phyloP scores from a whole-genome alignment of 2,329 filamentous ascomycete genomes.

The Colletotrichum paranaense region DNA sequence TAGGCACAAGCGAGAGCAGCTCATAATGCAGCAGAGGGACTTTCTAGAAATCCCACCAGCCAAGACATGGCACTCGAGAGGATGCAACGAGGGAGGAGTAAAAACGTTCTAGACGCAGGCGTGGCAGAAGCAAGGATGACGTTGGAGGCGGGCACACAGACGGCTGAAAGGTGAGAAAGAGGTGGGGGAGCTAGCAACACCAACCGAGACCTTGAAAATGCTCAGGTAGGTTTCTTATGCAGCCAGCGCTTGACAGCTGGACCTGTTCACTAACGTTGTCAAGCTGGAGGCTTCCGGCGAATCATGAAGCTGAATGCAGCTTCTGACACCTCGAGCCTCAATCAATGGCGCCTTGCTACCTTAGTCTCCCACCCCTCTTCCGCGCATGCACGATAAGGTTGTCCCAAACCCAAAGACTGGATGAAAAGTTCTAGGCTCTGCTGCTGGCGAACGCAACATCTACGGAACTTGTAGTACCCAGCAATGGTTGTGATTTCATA shows the following conservation, averaged over 20 bases:
- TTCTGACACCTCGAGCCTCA: neutral
- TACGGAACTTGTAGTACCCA: neutral
- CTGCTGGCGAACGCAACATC: no score
- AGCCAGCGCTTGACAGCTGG: constrained; percentile 21
- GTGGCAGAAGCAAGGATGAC: constrained; percentile 14
- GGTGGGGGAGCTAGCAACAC: neutral
- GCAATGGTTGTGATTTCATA: neutral
- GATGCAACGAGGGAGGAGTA: neutral
- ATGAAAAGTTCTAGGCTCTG: neutral
- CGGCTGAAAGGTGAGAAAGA: neutral
- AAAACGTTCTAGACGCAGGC: neutral
- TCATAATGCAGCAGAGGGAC: neutral
- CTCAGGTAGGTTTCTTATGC: neutral
- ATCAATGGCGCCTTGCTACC: neutral
- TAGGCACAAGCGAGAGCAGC: neutral
- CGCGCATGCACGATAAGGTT: neutral
- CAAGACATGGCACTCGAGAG: neutral
- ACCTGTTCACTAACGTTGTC: neutral
- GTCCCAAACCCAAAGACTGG: neutral
- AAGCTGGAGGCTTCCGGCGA: constrained; percentile 12
- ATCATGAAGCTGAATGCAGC: constrained; percentile 4
- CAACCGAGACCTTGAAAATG: neutral
- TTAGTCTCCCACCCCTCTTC: neutral
- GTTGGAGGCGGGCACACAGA: neutral
- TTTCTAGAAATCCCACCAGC: neutral